Evolutionary conservation across 192 early-diverging fungal species (phyloP).

Genomic region (Coemansia biformis): DNA sequence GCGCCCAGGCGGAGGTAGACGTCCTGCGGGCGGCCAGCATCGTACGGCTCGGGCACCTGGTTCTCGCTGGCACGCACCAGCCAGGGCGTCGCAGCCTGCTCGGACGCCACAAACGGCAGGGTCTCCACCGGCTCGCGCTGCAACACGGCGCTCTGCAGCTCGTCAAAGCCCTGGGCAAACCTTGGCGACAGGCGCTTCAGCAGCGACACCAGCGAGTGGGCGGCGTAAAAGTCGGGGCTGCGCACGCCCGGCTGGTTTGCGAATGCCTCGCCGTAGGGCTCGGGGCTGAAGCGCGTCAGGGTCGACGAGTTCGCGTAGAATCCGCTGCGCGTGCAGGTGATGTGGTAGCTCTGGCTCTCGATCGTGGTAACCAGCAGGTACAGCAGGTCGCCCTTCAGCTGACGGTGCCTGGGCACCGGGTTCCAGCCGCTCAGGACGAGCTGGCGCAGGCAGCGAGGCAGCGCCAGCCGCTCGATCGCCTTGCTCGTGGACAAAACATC

Average conservation of each 20-base stretch:
- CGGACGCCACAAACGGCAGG: slow-evolving; percentile 59
- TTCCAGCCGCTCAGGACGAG: slow-evolving; percentile 89
- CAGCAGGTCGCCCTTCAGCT: slow-evolving; percentile 77
- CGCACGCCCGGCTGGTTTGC: slow-evolving; percentile 37
- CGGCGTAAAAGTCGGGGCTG: slow-evolving; percentile 26
- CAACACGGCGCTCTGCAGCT: slow-evolving; percentile 58
- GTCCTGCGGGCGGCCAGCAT: slow-evolving; percentile 28
- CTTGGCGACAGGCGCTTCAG: slow-evolving; percentile 60
- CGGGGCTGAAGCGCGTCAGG: slow-evolving; percentile 60
- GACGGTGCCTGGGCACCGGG: slow-evolving; percentile 72
- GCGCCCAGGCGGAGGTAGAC: slow-evolving; percentile 25
- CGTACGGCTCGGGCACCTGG: slow-evolving; percentile 22
- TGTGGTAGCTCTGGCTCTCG: slow-evolving; percentile 74
- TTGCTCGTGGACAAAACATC: slow-evolving; percentile 55
- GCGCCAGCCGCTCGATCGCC: slow-evolving; percentile 47
- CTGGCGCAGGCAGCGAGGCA: slow-evolving; percentile 64
- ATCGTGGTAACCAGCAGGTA: slow-evolving; percentile 86
- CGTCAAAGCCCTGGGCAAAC: slow-evolving; percentile 65
- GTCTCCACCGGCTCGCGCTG: slow-evolving; percentile 70
- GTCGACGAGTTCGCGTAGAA: slow-evolving; percentile 87
- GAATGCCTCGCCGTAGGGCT: slow-evolving; percentile 15
- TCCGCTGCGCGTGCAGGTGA: slow-evolving; percentile 77
- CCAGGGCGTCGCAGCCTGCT: slow-evolving; percentile 77
- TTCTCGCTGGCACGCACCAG: slow-evolving; percentile 55
- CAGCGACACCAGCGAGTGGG: slow-evolving; percentile 65